phyloP scores from a whole-genome alignment of 495 filamentous ascomycete species.

The Penicillium soppii region DNA sequence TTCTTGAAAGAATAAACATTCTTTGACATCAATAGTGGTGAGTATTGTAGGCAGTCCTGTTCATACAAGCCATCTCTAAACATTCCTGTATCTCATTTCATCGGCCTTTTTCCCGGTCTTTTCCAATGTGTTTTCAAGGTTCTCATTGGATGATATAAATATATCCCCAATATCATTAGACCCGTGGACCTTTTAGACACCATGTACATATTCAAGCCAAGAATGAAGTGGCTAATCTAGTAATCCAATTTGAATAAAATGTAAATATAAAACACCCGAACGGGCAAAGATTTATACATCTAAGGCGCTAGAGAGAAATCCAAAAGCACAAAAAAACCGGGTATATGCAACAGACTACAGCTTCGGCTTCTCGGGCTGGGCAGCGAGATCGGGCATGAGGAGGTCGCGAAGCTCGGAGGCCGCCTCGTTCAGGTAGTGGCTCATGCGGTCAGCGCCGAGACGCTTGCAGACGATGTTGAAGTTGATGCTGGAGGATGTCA shows the following conservation, averaged over 20 bases:
- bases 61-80: too few relatives aligned
- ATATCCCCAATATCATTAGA: too few relatives aligned
- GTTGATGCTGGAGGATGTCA: conserved; percentile 63
- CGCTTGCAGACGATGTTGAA: conserved; percentile 98
- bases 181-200: too few relatives aligned
- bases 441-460: conserved; percentile 87
- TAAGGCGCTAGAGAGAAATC: conserved; percentile 5
- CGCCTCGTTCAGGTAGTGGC: conserved; percentile 90
- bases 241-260: not conserved
- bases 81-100: too few relatives aligned
- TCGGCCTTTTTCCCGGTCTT: too few relatives aligned
- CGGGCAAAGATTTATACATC: conserved; percentile 4
- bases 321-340: conserved; percentile 6
- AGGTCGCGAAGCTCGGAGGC: conserved; percentile 88
- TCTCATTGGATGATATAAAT: too few relatives aligned
- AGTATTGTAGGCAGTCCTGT: too few relatives aligned
- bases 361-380: conserved; percentile 78
- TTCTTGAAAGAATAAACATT: too few relatives aligned
- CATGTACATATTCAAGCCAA: too few relatives aligned
- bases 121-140: too few relatives aligned
- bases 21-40: too few relatives aligned
- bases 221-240: too few relatives aligned
- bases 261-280: not conserved
- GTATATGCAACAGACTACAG: conserved; percentile 49
- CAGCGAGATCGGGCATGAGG: conserved; percentile 76